Base-by-base conservation (phyloP, 1,139 yeast species). In the Kodamaea ohmeri region DNA sequence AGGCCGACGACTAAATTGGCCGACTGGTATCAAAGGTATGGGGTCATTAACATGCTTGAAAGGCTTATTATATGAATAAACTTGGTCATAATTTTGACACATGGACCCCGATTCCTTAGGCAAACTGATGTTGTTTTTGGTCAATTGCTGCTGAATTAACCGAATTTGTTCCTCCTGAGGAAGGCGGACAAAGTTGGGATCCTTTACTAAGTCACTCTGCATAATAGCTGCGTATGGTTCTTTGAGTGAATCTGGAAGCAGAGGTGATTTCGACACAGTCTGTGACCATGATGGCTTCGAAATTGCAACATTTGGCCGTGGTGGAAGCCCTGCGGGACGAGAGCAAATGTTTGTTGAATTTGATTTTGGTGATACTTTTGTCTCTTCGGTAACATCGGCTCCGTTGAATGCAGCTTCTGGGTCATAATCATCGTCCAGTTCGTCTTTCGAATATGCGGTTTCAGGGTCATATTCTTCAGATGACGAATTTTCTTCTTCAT, bases 1-100 rank as follows among this genome's bases (percentile, higher is more conserved):
- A 1, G 88, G 83, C 51, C 89, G 70, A 40, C 72, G 63, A 46
- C 81, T 73, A 41, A 52, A 68, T 30, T 76, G 73, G 43, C 71
- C 70, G 17, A 71, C 58, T 1, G 81, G 81, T 7, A 75, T 61
- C 31, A 68, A 54, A 29, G 78, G 79, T 34, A 64, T 61, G 2
- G 63, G 63, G 30, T 45, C 49, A 17, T 43, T 62, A 30, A 63
- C 47, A 36, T 61, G 56, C 43, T 59, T 63, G 44, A 52, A 61
- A 1, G 72, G 73, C 43, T 65, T 66, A 47, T 67, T 67, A 48
- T 52, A 67, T 1, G 72, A 66, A 46, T 61, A 63, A 2, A 67
- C 71, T 44, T 67, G 73, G 45, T 67, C 63, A 46, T 58, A 64
- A 47, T 66, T 66, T 39, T 51, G 47, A n/a, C 39, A 37, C 5